These are phyloP conservation scores for Lasiosphaeria ovina DNA, from an alignment of 495 filamentous ascomycete species.

Conservation along the genomic window DNA sequence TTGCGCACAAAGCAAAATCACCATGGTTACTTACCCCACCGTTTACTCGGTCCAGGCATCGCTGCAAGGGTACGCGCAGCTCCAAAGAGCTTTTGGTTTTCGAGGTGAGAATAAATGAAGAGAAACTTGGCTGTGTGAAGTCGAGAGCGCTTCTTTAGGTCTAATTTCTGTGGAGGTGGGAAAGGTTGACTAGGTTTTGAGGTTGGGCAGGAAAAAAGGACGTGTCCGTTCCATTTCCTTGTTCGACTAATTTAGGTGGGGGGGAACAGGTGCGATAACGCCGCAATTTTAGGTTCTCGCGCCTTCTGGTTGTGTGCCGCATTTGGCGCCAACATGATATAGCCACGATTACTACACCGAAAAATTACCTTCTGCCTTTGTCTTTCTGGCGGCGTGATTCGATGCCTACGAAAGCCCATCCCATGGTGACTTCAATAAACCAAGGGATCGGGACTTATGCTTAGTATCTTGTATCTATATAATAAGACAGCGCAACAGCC, in stretches of 20 bases:
- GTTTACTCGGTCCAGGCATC: conserved; percentile 33
- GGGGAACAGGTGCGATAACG: conserved; percentile 15
- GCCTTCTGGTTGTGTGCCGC: conserved; percentile 1
- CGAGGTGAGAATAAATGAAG: background rate
- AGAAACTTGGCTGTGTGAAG: background rate
- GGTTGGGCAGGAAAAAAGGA: conserved; percentile 16
- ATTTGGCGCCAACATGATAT: background rate
- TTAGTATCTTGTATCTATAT: no score
- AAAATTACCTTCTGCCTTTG: no score
- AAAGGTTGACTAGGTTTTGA: conserved; percentile 6
- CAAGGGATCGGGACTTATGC: no score
- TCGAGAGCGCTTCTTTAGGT: background rate
- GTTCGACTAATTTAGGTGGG: conserved; percentile 16
- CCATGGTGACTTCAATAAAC: no score
- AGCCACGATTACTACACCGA: no score
- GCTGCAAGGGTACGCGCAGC: conserved; percentile 12
- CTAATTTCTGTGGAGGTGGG: background rate
- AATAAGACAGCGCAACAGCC: no score
- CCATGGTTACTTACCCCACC: conserved; percentile 34
- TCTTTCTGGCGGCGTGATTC: no score
- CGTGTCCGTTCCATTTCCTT: background rate
- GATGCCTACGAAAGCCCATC: no score
- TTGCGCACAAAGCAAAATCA: conserved; percentile 21
- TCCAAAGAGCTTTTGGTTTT: conserved; percentile 3
- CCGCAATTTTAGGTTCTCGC: conserved; percentile 1